These are phyloP conservation scores for Cardiosporidium cionae DNA, from an alignment of 169 alveolate species.

Conservation along the genomic window DNA sequence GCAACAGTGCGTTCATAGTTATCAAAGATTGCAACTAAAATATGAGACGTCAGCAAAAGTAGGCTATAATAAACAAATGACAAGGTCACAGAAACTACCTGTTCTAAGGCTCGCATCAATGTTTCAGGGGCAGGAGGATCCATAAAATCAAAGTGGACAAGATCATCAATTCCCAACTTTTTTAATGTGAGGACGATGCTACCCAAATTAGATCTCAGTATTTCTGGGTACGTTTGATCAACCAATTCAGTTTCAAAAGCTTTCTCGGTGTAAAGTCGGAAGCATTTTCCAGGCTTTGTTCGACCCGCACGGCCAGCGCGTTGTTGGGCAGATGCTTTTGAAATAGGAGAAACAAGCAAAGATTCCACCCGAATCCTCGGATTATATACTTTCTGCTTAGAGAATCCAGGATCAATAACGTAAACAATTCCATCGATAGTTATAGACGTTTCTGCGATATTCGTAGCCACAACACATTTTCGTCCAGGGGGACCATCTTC, in stretches of 20 bases:
- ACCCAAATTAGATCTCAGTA: conserved; percentile 89
- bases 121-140: conserved; percentile 99
- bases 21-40: conserved; percentile 61
- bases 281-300: conserved; percentile 98
- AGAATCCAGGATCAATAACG: conserved; percentile 99
- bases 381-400: conserved; percentile 96
- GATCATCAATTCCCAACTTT: conserved; percentile 91
- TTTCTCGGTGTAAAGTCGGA: conserved; percentile 90
- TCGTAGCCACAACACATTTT: conserved; percentile 88
- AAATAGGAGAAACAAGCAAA: conserved; percentile 90
- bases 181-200: conserved; percentile 89
- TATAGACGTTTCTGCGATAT: conserved; percentile 98
- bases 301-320: conserved; percentile 99
- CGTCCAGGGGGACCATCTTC: conserved; percentile 82
- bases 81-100: not conserved
- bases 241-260: conserved; percentile 85
- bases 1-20: no score
- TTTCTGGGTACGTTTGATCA: conserved; percentile 96
- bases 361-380: conserved; percentile 97
- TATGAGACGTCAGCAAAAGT: no score
- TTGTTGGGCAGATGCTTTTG: conserved; percentile 96
- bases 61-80: no score
- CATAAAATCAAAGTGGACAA: conserved; percentile 94
- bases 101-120: conserved; percentile 31
- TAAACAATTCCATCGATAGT: conserved; percentile 98